These are phyloP conservation scores for Carallia pectinifolia DNA, from an alignment of 345 rosid species.

Conservation along the genomic window DNA sequence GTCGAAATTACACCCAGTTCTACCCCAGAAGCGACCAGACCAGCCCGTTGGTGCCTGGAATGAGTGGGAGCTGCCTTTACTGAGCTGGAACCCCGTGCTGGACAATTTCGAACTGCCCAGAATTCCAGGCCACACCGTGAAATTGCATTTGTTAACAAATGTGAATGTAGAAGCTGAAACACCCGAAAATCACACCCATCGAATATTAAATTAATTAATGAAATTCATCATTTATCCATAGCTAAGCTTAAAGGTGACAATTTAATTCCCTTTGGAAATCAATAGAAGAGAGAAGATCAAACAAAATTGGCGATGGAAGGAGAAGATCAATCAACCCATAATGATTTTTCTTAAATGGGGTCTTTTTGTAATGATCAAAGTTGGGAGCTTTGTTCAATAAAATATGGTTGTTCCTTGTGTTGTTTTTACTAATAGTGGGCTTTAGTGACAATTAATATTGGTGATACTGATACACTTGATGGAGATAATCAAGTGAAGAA, in stretches of 20 bases:
- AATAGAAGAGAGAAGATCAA: slow-evolving; percentile 18
- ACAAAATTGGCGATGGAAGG: neutral
- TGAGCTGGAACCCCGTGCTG: slow-evolving; percentile 38
- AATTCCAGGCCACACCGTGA: slow-evolving; percentile 48
- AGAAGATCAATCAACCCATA: slow-evolving; percentile 11
- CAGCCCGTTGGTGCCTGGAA: slow-evolving; percentile 40
- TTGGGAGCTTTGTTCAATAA: neutral
- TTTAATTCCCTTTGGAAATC: slow-evolving; percentile 31
- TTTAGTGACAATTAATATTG: too few relatives aligned
- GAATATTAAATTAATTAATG: too few relatives aligned
- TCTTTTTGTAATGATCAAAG: neutral
- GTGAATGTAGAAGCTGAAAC: slow-evolving; percentile 29
- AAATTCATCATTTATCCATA: too few relatives aligned
- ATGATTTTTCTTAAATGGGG: neutral
- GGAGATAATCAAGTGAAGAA: neutral
- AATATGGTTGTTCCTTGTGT: too few relatives aligned
- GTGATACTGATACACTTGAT: too few relatives aligned
- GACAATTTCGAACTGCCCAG: slow-evolving; percentile 32
- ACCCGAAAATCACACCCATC: slow-evolving; percentile 3
- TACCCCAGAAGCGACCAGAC: slow-evolving; percentile 48
- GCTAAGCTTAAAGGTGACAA: neutral
- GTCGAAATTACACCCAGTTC: slow-evolving; percentile 38
- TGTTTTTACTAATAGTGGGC: too few relatives aligned
- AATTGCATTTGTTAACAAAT: slow-evolving; percentile 36
- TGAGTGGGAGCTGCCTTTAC: slow-evolving; percentile 26